A percentile compares a stretch with the other conserved stretches of the same genome.
These are phyloP conservation scores for Capsicum pubescens DNA, from an alignment of 257 asterid species.

Conservation along the genomic window DNA sequence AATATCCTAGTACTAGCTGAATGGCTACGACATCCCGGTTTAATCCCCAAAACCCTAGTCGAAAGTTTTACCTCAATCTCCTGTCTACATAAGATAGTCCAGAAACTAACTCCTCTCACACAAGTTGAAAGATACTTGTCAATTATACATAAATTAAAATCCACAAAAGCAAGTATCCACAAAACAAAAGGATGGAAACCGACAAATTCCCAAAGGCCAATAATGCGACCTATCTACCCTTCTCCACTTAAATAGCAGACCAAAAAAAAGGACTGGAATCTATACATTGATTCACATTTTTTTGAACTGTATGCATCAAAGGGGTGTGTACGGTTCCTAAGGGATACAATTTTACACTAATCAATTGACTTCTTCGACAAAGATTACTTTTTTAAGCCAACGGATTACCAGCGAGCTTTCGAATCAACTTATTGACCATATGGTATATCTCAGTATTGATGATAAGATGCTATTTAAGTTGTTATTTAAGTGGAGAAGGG, in stretches of 20 bases:
- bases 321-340: too few relatives aligned
- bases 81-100: neutral
- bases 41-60: neutral
- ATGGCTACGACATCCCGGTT: neutral
- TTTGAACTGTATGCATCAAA: too few relatives aligned
- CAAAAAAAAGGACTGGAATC: too few relatives aligned
- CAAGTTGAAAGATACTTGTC: neutral
- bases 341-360: too few relatives aligned
- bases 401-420: too few relatives aligned
- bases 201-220: neutral
- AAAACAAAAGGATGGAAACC: neutral
- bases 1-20: neutral
- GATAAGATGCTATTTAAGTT: too few relatives aligned
- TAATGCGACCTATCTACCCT: neutral
- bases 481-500: too few relatives aligned
- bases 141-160: neutral
- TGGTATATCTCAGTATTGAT: too few relatives aligned
- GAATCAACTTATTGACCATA: too few relatives aligned
- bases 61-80: neutral
- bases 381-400: too few relatives aligned
- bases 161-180: neutral
- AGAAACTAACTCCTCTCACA: neutral
- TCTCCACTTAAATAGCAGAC: neutral
- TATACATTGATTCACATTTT: too few relatives aligned
- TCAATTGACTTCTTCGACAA: too few relatives aligned